Conservation (phyloP, 805 yeast species). For the Kazachstania africana region DNA sequence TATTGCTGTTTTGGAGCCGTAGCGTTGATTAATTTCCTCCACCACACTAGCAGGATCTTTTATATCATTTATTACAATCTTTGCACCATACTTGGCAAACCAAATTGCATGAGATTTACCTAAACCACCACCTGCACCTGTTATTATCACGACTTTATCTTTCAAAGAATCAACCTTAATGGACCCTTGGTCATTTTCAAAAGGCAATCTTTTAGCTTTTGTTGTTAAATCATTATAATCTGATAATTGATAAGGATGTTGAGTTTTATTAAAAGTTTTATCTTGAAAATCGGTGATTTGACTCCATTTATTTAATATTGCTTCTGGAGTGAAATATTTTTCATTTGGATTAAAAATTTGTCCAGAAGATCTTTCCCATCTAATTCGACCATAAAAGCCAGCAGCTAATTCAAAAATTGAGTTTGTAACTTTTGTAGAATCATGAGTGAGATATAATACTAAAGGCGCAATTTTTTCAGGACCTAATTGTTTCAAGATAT, state of each 20-base stretch:
- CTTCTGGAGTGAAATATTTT: constrained; percentile 69
- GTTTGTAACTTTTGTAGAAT: constrained; percentile 48
- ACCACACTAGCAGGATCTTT: constrained; percentile 64
- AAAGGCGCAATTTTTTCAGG: constrained; percentile 91
- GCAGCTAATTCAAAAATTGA: constrained; percentile 89
- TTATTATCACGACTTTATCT: constrained; percentile 78
- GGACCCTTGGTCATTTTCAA: constrained; percentile 44
- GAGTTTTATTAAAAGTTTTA: constrained; percentile 39
- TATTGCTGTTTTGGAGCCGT: constrained; percentile 68
- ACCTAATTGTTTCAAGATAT: constrained; percentile 62
- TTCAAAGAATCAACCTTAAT: constrained; percentile 45
- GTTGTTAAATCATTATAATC: constrained; percentile 56
- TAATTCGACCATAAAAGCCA: constrained; percentile 79
- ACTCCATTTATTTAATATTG: constrained; percentile 55
- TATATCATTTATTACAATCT: constrained; percentile 87
- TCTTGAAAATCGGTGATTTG: constrained; percentile 54
- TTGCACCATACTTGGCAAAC: constrained; percentile 87
- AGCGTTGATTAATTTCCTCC: constrained; percentile 48
- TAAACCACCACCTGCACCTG: constrained; percentile 93
- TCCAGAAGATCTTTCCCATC: constrained; percentile 93
- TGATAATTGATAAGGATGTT: constrained; percentile 61
- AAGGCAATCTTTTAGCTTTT: constrained; percentile 37
- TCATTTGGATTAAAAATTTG: constrained; percentile 65
- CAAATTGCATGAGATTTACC: constrained; percentile 82
- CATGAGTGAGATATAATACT: constrained; percentile 70